Evolutionary conservation across 306 rosid genomes (phyloP).

Genomic region (Dalbergia cochinchinensis): DNA sequence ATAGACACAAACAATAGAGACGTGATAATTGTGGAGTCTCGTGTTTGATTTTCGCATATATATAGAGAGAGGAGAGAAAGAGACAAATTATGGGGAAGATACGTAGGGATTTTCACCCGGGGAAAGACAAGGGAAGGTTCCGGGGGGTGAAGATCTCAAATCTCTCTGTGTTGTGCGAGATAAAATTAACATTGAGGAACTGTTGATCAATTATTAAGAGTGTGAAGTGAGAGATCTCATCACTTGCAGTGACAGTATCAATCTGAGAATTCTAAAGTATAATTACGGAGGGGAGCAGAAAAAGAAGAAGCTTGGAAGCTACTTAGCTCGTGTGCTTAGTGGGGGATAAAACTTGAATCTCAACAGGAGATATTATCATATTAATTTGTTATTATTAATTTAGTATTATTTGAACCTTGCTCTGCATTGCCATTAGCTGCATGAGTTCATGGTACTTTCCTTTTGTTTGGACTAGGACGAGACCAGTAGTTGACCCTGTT

Average conservation of each 20-base stretch:
- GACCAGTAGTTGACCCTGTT: constrained; percentile 59
- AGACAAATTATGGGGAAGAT: not conserved
- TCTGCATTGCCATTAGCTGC: not conserved
- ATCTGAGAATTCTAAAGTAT: not conserved
- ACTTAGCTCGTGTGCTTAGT: constrained; percentile 33
- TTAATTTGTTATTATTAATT: constrained; percentile 3
- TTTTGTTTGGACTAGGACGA: constrained; percentile 29
- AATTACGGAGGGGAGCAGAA: constrained; percentile 10
- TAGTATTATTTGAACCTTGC: constrained; percentile 41
- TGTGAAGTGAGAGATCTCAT: constrained; percentile 7
- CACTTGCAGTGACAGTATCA: constrained; percentile 6
- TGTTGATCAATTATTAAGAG: constrained; percentile 20
- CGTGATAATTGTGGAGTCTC: not conserved
- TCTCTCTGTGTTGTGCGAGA: constrained; percentile 10
- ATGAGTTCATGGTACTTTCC: not conserved
- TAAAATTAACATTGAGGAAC: constrained; percentile 22
- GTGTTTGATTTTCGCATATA: not conserved
- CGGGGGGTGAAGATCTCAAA: constrained; percentile 47
- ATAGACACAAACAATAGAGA: not conserved
- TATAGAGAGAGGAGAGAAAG: not conserved
- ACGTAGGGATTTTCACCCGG: too few relatives aligned
- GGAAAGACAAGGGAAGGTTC: constrained; percentile 52
- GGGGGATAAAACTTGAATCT: constrained; percentile 29
- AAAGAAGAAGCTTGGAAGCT: constrained; percentile 57
- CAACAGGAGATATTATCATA: not conserved